Base-by-base conservation (phyloP, 2,329 filamentous ascomycete species). In the Neoascochyta sp. region DNA sequence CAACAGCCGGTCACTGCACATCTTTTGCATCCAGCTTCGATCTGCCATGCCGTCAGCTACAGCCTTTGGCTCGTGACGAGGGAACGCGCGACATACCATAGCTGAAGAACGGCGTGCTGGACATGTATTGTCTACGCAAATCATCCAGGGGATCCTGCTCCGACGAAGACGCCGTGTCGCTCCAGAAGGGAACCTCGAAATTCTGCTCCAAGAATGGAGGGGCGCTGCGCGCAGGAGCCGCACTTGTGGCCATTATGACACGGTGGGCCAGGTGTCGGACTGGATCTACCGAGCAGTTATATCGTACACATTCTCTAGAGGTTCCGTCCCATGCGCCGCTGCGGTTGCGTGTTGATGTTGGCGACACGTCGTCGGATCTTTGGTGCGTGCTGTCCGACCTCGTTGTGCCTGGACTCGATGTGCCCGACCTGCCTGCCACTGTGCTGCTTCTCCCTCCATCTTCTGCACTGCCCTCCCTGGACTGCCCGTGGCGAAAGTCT, bases 1-100 rank as follows among this genome's bases (percentile, higher is more conserved):
- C 2, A 54, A 55, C 31, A 57, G 48, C 16, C 30, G 47, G 17
- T 47, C 49, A 24, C 40, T 39, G 42, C 56, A 62, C 5, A 60
- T 29, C 11, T 35, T 34, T 13, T 43, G 43, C 48, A 60, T 50
- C 54, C 55, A 58, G n/a, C 34, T 13, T 22, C 33, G 33, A 22
- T 54, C 52, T 51, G 14, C 9, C 11, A 15, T 3, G n/a, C 13
- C 17, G 11, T 47, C 11, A 50, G 41, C 17, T 17, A 13, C 17
- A 12, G 5, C 7, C 7, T 3, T 17, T 5, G 16, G n/a, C n/a
- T n/a, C n/a, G n/a, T n/a, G n/a, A n/a, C 13, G 2, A 11, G 10
- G 13, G 4, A 5, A 16, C 7, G 10, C 8, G 3, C 9, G 2
- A 36, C 42, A 17, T 27, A 57, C 53, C 45, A 27, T 50, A 39